Base-by-base conservation (phyloP, 768 basidiomycete species). In the Boletus fagicola region DNA sequence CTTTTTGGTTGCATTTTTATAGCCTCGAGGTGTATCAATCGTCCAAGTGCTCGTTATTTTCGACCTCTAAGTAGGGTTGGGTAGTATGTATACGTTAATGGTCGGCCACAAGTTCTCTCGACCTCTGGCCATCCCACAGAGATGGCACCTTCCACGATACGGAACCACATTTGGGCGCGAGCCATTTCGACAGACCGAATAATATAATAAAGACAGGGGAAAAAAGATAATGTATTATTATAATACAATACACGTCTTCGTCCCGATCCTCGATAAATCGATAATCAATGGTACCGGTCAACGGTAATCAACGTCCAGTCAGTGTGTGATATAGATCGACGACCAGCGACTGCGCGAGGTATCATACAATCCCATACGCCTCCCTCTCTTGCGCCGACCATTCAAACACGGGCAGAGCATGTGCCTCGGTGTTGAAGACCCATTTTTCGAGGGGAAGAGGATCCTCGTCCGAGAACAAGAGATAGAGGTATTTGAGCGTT, bases 361-460 rank as follows among this genome's bases (percentile, higher is more conserved):
- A 30, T 65, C 33, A 65, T 8, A 55, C 20, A 8, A 66, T 64
- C 22, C 67, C 66, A 42, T 81, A 84, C 49, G 68, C 68, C 54
- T 73, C 64, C 62, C 75, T 80, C 70, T 90, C 87, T 63, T 75
- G 72, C 28, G 63, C 62, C 4, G 78, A 81, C 87, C 87, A 90
- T 52, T 77, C 65, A 64, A 90, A 86, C 42, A 90, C 77, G n/a
- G 88, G 88, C 10, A 92, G 74, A 10, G 90, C 83, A 65, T 92
- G 92, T 6, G 89, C 92, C 69, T 86, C 84, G 0, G 83, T 86
- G 59, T 83, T 86, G 55, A 84, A 83, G 5, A 86, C 83, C 78
- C 79, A 86, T 38, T 78, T 72, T 16, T 80, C 74, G 39, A 83
- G 72, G 0, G 80, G 75, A 15, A 90, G 60, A 5, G 74, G 78